phyloP scores from a whole-genome alignment of 306 rosid species.

The Rosa rugosa region DNA sequence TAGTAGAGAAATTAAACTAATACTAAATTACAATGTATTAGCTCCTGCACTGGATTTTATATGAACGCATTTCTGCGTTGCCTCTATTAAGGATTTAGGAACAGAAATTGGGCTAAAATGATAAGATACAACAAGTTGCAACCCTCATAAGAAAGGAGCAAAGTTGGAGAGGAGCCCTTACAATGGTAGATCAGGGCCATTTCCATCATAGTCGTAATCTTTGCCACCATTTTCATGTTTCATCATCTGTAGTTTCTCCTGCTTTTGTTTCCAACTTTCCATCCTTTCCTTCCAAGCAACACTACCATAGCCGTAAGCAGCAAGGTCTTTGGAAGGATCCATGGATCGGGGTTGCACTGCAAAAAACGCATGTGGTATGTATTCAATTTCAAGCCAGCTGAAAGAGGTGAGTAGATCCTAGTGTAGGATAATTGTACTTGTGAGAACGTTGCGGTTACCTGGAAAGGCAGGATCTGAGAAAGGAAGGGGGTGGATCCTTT shows the following conservation, averaged over 20 bases:
- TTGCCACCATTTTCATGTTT: conserved; percentile 32
- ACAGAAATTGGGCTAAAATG: background rate
- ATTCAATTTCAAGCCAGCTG: background rate
- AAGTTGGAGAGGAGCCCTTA: conserved; percentile 25
- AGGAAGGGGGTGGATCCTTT: conserved; percentile 29
- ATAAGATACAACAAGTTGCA: background rate
- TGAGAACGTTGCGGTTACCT: conserved; percentile 10
- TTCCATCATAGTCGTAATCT: conserved; percentile 22
- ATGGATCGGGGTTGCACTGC: conserved; percentile 50
- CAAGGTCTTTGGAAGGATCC: conserved; percentile 67
- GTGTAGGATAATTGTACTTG: background rate
- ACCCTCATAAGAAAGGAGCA: background rate
- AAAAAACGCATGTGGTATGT: background rate
- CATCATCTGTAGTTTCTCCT: conserved; percentile 27
- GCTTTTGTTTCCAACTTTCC: conserved; percentile 59
- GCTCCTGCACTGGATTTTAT: background rate
- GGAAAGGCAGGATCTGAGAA: conserved; percentile 29
- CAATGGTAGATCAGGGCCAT: conserved; percentile 48
- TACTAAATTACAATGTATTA: background rate
- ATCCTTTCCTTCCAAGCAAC: conserved; percentile 43
- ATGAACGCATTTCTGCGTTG: background rate
- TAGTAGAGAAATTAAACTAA: background rate
- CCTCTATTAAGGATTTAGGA: background rate
- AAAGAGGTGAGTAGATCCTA: background rate
- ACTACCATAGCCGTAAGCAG: conserved; percentile 63